Conservation (phyloP, 805 yeast genomes). For the Clavispora phyllophila region DNA sequence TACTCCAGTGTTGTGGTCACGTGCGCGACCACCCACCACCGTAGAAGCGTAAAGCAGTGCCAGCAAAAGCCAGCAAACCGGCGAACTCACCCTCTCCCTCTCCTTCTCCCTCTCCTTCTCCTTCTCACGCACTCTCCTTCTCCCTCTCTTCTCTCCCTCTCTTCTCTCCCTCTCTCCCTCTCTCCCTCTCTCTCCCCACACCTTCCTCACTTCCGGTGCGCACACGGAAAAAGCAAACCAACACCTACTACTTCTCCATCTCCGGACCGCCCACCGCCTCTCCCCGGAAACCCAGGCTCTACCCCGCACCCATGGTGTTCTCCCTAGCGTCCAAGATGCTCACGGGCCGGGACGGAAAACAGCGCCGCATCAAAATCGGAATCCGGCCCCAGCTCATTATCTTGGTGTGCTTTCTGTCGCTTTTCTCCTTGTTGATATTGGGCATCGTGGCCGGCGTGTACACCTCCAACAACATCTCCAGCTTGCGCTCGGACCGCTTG, state of each 20-base stretch:
- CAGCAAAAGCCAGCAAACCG: no score
- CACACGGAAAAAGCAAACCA: no score
- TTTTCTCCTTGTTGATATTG: slow-evolving; percentile 63
- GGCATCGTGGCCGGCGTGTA: slow-evolving; percentile 73
- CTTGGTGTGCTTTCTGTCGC: slow-evolving; percentile 63
- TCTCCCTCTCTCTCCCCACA: no score
- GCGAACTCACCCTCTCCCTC: no score
- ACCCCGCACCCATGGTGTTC: not conserved
- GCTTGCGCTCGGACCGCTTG: slow-evolving; percentile 63
- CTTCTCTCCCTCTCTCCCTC: no score
- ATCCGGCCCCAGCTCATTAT: slow-evolving; percentile 72
- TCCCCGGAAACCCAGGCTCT: not conserved
- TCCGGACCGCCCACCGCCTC: not conserved
- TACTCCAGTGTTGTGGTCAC: no score
- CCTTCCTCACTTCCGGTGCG: no score
- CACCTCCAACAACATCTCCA: slow-evolving; percentile 57
- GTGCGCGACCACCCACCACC: no score
- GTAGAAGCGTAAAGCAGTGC: no score
- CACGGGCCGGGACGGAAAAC: slow-evolving; percentile 3
- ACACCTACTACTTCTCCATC: not conserved
- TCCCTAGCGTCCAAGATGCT: not conserved
- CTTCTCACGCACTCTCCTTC: no score
- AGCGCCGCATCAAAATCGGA: slow-evolving; percentile 43
- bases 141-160: no score
- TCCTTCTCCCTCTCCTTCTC: no score